Percentiles rank a stretch among this genome's conserved stretches.
Evolutionary conservation across 495 filamentous ascomycete species (phyloP).

Genomic region (Aspergillus cristatus): DNA sequence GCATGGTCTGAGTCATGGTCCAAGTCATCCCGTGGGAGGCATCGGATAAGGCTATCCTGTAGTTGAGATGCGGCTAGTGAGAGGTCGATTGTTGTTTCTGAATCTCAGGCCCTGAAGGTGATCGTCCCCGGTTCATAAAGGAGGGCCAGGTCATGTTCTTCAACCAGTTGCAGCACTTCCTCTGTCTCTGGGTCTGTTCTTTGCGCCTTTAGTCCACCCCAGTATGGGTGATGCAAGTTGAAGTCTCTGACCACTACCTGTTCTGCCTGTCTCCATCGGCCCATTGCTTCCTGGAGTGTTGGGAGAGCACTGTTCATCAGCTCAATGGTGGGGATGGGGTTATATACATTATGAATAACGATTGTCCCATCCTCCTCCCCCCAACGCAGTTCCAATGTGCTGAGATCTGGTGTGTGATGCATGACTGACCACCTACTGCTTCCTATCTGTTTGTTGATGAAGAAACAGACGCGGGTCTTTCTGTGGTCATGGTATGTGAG

Average conservation of each 20-base stretch:
- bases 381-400: constrained; percentile 1
- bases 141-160: not conserved
- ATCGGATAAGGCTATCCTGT: too few species aligned
- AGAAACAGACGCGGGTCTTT: constrained; percentile 3
- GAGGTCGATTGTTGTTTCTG: too few species aligned
- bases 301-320: constrained; percentile 2
- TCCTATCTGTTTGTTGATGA: constrained; percentile 2
- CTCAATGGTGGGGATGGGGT: constrained; percentile 1
- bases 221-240: constrained; percentile 2
- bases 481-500: constrained; percentile 1
- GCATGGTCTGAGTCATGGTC: too few species aligned
- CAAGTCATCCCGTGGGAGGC: too few species aligned
- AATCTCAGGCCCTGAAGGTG: too few species aligned
- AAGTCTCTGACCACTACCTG: constrained; percentile 2
- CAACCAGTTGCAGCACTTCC: not conserved
- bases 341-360: constrained; percentile 2
- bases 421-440: constrained; percentile 1
- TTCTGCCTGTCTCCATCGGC: constrained; percentile 1
- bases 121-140: too few species aligned
- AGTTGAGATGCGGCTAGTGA: too few species aligned
- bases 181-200: constrained; percentile 2
- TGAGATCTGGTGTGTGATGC: constrained; percentile 2
- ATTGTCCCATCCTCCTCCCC: constrained; percentile 1
- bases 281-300: not conserved
- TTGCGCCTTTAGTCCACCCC: constrained; percentile 1